Percentiles rank a stretch among this genome's conserved stretches.
These are phyloP conservation scores for Xerocomus nothofagi DNA, from an alignment of 1,284 basidiomycete genomes.

Conservation along the genomic window DNA sequence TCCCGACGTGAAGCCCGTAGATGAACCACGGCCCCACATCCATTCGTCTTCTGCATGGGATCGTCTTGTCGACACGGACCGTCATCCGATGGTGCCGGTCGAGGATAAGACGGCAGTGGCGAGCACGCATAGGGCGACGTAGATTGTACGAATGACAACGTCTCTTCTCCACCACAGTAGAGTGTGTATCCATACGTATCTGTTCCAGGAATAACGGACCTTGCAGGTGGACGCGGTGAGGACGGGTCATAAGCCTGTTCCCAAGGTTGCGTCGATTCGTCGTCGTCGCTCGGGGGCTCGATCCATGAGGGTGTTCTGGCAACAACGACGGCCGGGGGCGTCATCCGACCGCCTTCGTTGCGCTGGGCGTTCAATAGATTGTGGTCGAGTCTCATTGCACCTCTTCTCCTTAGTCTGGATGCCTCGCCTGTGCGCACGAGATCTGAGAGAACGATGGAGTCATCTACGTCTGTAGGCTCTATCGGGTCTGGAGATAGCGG, in stretches of 20 bases:
- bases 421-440: constrained; percentile 68
- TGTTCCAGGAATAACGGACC: constrained; percentile 14
- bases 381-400: constrained; percentile 66
- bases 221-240: constrained; percentile 25
- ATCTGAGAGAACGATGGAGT: constrained; percentile 68
- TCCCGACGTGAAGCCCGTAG: constrained; percentile 50
- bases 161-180: constrained; percentile 49
- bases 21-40: constrained; percentile 62
- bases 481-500: constrained; percentile 21
- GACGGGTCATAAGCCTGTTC: constrained; percentile 34
- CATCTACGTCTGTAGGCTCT: constrained; percentile 52
- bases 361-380: constrained; percentile 30
- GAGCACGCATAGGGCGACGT: constrained; percentile 35
- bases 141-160: constrained; percentile 2
- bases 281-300: constrained; percentile 37
- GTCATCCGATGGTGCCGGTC: constrained; percentile 11
- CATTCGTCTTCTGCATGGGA: constrained; percentile 40
- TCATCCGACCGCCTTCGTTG: constrained; percentile 24
- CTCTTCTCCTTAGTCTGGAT: constrained; percentile 66
- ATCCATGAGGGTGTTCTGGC: constrained; percentile 36
- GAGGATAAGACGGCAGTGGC: constrained; percentile 41
- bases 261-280: constrained; percentile 36
- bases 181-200: constrained; percentile 42
- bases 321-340: constrained; percentile 33
- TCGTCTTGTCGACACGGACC: constrained; percentile 15